phyloP scores from a whole-genome alignment of 306 rosid genomes.

The Cucurbita maxima region DNA sequence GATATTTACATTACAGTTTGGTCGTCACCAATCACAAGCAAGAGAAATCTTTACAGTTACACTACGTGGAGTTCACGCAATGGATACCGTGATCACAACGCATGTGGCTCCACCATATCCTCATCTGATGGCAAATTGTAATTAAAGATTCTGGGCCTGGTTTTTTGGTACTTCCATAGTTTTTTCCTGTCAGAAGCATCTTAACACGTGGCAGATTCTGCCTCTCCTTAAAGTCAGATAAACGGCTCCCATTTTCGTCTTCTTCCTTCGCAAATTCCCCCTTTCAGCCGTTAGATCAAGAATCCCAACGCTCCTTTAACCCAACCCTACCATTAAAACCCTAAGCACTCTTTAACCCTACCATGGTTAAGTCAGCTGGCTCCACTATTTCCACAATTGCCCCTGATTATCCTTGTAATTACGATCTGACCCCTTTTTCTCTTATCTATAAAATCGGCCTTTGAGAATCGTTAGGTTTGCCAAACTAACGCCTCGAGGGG shows the following conservation, averaged over 20 bases:
- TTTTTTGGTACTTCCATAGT: slow-evolving; percentile 19
- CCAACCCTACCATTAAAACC: background rate
- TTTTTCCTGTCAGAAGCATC: background rate
- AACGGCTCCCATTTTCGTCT: slow-evolving; percentile 19
- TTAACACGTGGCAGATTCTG: background rate
- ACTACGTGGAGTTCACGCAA: background rate
- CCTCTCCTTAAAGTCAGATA: background rate
- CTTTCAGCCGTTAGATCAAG: slow-evolving; percentile 51
- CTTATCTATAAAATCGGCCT: slow-evolving; percentile 40
- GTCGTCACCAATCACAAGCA: background rate
- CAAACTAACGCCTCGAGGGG: slow-evolving; percentile 73
- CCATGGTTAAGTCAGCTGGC: slow-evolving; percentile 26
- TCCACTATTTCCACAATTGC: background rate
- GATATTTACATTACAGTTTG: background rate
- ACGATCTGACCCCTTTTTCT: slow-evolving; percentile 13
- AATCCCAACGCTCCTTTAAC: slow-evolving; percentile 20
- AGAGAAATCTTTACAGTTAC: background rate
- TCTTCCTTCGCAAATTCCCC: slow-evolving; percentile 14
- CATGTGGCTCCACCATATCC: background rate
- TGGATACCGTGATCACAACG: background rate
- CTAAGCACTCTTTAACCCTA: slow-evolving; percentile 2
- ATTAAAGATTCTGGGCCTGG: slow-evolving; percentile 9
- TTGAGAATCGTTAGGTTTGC: slow-evolving; percentile 88
- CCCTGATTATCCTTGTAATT: background rate
- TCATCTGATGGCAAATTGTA: slow-evolving; percentile 3